Evolutionary conservation across 352 stramenopile genomes (phyloP).

Genomic region (Pythium guiyangense): DNA sequence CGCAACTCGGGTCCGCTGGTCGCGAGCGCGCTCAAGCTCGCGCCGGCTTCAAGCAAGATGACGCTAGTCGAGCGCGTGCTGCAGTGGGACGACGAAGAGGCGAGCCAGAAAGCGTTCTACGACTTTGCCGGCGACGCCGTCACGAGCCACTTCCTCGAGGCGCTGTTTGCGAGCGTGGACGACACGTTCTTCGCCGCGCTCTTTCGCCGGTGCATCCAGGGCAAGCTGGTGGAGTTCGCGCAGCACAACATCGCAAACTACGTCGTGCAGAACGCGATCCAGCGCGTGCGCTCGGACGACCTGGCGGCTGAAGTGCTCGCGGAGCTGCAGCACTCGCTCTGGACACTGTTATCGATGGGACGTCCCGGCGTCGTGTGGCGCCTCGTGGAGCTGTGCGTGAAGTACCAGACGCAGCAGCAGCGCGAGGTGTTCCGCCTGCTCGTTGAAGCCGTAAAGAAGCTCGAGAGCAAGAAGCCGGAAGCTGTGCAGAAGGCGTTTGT

Average conservation of each 20-base stretch:
- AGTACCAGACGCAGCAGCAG: constrained; percentile 45
- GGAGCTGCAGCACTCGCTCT: constrained; percentile 55
- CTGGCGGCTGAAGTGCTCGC: constrained; percentile 47
- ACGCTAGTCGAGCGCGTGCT: constrained; percentile 62
- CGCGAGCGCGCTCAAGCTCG: constrained; percentile 53
- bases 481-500: constrained; percentile 60
- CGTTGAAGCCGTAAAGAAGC: constrained; percentile 60
- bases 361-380: constrained; percentile 74
- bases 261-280: constrained; percentile 72
- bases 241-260: constrained; percentile 80
- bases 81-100: constrained; percentile 58
- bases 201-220: constrained; percentile 56
- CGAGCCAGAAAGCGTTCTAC: constrained; percentile 48
- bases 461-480: constrained; percentile 78
- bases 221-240: constrained; percentile 61
- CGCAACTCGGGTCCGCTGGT: constrained; percentile 72
- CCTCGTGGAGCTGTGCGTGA: constrained; percentile 67
- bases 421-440: constrained; percentile 42
- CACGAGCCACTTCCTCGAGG: constrained; percentile 74
- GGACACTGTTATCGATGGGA: constrained; percentile 69
- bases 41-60: constrained; percentile 36
- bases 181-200: constrained; percentile 67
- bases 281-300: constrained; percentile 35
- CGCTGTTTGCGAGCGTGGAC: constrained; percentile 47
- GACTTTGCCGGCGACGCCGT: constrained; percentile 68